These are phyloP conservation scores for Trypanosoma caninum DNA, from an alignment of 208 protist species.

Conservation along the genomic window DNA sequence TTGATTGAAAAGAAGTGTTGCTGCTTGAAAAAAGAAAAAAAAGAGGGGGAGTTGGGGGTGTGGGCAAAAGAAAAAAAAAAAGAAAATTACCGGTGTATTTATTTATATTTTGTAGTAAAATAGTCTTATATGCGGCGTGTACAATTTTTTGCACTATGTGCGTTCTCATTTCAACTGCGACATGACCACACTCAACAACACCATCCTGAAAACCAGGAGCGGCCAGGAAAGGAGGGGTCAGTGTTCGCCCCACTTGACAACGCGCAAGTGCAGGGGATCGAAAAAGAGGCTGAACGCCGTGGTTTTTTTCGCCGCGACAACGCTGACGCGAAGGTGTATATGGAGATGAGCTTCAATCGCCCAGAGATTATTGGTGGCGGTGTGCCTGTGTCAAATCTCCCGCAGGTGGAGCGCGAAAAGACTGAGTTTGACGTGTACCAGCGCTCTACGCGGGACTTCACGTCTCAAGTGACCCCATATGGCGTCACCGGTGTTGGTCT, in stretches of 20 bases:
- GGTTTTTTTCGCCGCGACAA: conserved; percentile 61
- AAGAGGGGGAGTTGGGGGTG: too few relatives aligned
- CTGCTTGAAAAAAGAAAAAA: too few relatives aligned
- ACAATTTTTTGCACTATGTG: not conserved
- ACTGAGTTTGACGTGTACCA: conserved; percentile 74
- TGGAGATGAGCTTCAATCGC: conserved; percentile 42
- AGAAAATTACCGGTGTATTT: too few relatives aligned
- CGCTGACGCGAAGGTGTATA: conserved; percentile 47
- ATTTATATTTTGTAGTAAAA: too few relatives aligned
- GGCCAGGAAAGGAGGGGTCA: not conserved
- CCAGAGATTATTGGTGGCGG: conserved; percentile 40
- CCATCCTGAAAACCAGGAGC: too few relatives aligned
- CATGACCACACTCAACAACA: not conserved
- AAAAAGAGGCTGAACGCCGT: conserved; percentile 41
- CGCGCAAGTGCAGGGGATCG: conserved; percentile 29
- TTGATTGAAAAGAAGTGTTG: too few relatives aligned
- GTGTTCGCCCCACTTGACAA: conserved; percentile 9
- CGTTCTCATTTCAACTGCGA: not conserved
- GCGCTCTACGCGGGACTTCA: conserved; percentile 77
- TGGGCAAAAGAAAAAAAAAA: too few relatives aligned
- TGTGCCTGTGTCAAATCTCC: conserved; percentile 66
- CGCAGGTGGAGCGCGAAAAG: conserved; percentile 34
- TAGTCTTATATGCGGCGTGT: conserved; percentile 10
- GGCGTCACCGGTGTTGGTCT: conserved; percentile 45
- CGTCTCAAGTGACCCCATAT: conserved; percentile 69